phyloP scores from a whole-genome alignment of 768 basidiomycete species.

The Filobasidium floriforme region DNA sequence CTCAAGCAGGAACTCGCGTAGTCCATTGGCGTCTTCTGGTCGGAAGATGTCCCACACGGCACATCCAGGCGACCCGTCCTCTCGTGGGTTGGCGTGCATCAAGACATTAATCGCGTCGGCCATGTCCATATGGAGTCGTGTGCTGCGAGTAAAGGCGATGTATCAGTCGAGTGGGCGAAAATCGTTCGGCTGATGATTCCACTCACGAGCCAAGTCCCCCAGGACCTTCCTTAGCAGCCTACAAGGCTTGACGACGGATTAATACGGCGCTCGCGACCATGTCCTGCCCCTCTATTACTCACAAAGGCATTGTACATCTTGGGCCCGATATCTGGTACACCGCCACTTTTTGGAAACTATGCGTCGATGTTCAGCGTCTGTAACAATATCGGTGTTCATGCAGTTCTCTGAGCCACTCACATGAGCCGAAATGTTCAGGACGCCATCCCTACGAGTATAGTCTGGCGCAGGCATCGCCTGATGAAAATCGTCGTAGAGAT shows the following conservation, averaged over 20 bases:
- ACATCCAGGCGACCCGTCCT: constrained; percentile 58
- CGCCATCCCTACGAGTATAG: constrained; percentile 84
- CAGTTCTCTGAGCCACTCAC: constrained; percentile 54
- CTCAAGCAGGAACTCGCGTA: constrained; percentile 65
- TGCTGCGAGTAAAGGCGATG: constrained; percentile 38
- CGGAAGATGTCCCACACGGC: constrained; percentile 90
- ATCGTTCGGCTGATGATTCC: not conserved
- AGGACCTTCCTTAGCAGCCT: constrained; percentile 56
- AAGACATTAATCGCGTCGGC: constrained; percentile 86
- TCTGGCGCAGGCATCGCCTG: constrained; percentile 75
- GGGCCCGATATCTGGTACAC: constrained; percentile 55
- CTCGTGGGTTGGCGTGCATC: constrained; percentile 59
- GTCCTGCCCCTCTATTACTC: constrained; percentile 10
- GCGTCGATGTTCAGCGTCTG: not conserved
- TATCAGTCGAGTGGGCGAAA: not conserved
- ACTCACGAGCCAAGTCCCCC: constrained; percentile 65
- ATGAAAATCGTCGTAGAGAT: constrained; percentile 76
- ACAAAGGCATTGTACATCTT: constrained; percentile 87
- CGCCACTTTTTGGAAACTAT: constrained; percentile 29
- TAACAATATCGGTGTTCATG: constrained; percentile 62
- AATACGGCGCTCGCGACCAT: too few species aligned
- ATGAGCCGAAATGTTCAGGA: constrained; percentile 78
- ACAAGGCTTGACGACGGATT: not conserved
- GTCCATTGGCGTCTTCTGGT: constrained; percentile 67
- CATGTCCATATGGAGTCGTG: constrained; percentile 88